Base-by-base conservation (phyloP, 1,284 basidiomycete species). In the Pyrrhoderma noxium region DNA sequence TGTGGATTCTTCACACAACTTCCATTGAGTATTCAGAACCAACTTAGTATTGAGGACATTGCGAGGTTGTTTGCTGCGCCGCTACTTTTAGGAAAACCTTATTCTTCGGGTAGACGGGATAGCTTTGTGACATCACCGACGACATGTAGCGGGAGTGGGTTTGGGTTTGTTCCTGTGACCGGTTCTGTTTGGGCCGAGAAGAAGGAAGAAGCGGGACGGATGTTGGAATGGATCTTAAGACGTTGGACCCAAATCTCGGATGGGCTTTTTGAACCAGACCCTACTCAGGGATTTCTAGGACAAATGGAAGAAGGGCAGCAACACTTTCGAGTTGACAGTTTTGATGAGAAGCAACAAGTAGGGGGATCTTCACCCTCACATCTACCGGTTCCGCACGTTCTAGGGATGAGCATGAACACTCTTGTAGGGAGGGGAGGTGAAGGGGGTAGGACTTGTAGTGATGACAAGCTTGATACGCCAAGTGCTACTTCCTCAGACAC, bases 1-100 rank as follows among this genome's bases (percentile, higher is more conserved):
- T 69, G 80, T 54, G 75, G 74, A 0, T 85, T 86, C 61, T 79
- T 86, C 61, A 39, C 52, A 22, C 52, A 54, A n/a, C 36, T 54
- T 8, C 52, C 48, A 13, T 44, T 49, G n/a, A 40, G 25, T 11
- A 41, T 38, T 8, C 46, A 54, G n/a, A 54, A 54, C 18, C 22
- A 50, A 18, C 41, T 54, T 16, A 23, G 22, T 3, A 40, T 54
- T 14, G 52, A 54, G n/a, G 52, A 50, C 27, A 35, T 54, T 14
- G 47, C 52, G 18, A 25, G 48, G n/a, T 18, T 54, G 9, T 54
- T 49, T 22, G 52, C 46, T 9, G 47, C 40, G 14, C 52, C 47
- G 37, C 16, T 54, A 14, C 45, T 54, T 48, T 35, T 45, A 19
- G 44, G 52, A 14, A 52, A 42, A 18, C 36, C 36, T 8, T 16